Evolutionary conservation across 2,329 filamentous ascomycete species (phyloP).

Genomic region (Graphilbum sp.): DNA sequence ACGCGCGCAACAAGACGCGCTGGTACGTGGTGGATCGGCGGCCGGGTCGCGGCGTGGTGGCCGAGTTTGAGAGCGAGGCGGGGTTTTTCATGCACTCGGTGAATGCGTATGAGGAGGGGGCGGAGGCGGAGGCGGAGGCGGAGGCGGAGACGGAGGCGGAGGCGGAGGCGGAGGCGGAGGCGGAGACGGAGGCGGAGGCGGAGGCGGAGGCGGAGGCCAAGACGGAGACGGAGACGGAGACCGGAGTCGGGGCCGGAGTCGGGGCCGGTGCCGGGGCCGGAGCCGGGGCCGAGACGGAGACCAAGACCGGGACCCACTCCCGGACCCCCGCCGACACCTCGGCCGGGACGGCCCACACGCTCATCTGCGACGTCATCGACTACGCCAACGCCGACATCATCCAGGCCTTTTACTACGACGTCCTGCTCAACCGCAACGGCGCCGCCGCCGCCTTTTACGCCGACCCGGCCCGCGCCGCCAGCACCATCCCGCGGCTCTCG

Average conservation of each 20-base stretch:
- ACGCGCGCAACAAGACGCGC: slow-evolving; percentile 34
- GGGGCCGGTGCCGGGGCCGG: too few relatives aligned
- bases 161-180: too few relatives aligned
- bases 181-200: too few relatives aligned
- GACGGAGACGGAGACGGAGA: too few relatives aligned
- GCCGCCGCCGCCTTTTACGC: slow-evolving; percentile 26
- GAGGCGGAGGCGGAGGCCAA: too few relatives aligned
- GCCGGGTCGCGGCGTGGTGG: slow-evolving; percentile 41
- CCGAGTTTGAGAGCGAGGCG: slow-evolving; percentile 47
- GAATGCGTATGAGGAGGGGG: slow-evolving; percentile 56
- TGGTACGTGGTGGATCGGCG: slow-evolving; percentile 65
- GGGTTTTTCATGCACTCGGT: slow-evolving; percentile 69
- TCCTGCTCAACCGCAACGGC: slow-evolving; percentile 37
- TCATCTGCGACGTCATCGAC: slow-evolving; percentile 43
- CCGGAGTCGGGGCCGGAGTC: too few relatives aligned
- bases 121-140: slow-evolving; percentile 1
- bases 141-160: too few relatives aligned
- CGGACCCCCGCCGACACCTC: too few relatives aligned
- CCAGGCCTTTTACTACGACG: slow-evolving; percentile 51
- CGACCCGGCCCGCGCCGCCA: slow-evolving; percentile 21
- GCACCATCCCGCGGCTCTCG: slow-evolving; percentile 20
- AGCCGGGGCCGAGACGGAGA: too few relatives aligned
- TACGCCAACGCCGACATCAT: slow-evolving; percentile 52
- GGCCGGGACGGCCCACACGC: not conserved
- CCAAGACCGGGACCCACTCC: too few relatives aligned